Base-by-base conservation (phyloP, 2,329 filamentous ascomycete genomes). In the Metarhizium anisopliae region DNA sequence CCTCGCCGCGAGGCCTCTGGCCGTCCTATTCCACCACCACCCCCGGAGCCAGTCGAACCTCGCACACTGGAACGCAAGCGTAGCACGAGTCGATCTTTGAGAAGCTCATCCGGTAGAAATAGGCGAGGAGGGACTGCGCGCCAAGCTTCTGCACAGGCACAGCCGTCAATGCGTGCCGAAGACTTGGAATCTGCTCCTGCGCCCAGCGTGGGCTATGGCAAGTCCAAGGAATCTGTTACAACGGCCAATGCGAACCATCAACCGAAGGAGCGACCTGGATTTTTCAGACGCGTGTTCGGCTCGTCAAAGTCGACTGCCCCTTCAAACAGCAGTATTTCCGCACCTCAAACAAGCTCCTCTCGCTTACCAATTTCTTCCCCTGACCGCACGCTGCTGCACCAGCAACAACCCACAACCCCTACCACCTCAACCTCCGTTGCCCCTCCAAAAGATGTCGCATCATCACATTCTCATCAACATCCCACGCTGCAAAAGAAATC, bases 271-370 rank as follows among this genome's bases (percentile, higher is more conserved):
- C 84, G 85, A 56, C 89, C 83, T 8, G 92, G 94, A 20, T 97
- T 99, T 75, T 97, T 97, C 75, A 85, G 90, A 63, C 84, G 93
- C 60, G 89, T 97, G 43, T 97, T 97, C 74, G 89, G 77, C 49
- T 87, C 86, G 10, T 83, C 87, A 40, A 88, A 80, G 66, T 80
- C 72, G 51, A 77, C 14, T 25, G 25, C 42, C 32, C 7, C 40
- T 43, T 32, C 18, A 54, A 50, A 55, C 56, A 18, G 40, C 50
- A 54, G 30, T 50, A 55, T 11, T 30, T 20, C 40, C 1, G 20
- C 18, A 47, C 6, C 45, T 36, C 57, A 54, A 29, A 35, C 32
- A 16, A 47, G 25, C 40, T 14, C 47, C 18, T 25, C 61, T 43
- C 58, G 59, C 52, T 38, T 58, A 50, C 55, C 60, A 38, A 56